Conservation (phyloP, 257 asterid genomes). For the Avicennia marina region DNA sequence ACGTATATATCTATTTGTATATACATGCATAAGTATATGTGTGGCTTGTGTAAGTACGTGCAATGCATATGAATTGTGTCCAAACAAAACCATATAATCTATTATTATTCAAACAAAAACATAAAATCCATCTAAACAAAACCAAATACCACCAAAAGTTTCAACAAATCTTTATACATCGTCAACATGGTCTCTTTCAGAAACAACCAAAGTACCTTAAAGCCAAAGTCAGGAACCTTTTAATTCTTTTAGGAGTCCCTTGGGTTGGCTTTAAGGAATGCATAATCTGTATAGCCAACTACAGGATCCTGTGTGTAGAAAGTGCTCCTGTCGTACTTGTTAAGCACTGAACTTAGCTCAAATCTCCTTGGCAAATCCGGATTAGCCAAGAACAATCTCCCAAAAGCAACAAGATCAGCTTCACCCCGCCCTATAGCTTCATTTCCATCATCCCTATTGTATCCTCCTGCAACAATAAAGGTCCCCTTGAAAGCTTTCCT, state of each 20-base stretch:
- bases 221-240: too few relatives aligned
- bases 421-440: conserved; percentile 11
- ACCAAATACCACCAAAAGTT: too few relatives aligned
- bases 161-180: too few relatives aligned
- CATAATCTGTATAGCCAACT: conserved; percentile 34
- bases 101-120: too few relatives aligned
- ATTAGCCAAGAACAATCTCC: conserved; percentile 36
- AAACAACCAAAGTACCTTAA: too few relatives aligned
- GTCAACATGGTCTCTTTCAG: too few relatives aligned
- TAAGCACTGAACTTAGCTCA: conserved; percentile 23
- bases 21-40: too few relatives aligned
- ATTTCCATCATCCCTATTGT: conserved; percentile 23
- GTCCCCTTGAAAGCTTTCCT: conserved; percentile 35
- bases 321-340: conserved; percentile 28
- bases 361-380: conserved; percentile 38
- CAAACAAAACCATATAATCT: too few relatives aligned
- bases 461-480: conserved; percentile 31
- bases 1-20: too few relatives aligned
- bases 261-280: conserved; percentile 23
- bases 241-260: neutral
- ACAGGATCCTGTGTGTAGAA: conserved; percentile 27
- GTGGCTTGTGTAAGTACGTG: too few relatives aligned
- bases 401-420: conserved; percentile 33
- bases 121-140: too few relatives aligned
- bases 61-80: too few relatives aligned